Evolutionary conservation across 2,329 filamentous ascomycete genomes (phyloP), one percentile per base, ranked within the genome.

Genomic region (Thielaviopsis punctulata): DNA sequence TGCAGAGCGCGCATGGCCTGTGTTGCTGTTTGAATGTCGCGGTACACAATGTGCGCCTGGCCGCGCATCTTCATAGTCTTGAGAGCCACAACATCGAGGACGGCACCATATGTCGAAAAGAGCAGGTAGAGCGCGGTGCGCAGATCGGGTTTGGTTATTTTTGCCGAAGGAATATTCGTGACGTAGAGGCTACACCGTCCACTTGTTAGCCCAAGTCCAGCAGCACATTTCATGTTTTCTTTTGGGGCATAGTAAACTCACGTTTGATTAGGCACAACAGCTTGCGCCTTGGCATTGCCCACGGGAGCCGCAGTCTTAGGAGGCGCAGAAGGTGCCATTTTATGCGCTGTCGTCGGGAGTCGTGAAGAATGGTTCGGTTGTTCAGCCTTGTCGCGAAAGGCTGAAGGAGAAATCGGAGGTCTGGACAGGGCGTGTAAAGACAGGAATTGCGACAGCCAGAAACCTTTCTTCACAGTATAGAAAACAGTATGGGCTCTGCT

Each of bases 11-110:
- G 75, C 86, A 98, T 86, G 1, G 92, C 92, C 63, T 95, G 87
- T 22, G 89, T 95, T 49, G 88, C 87, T n/a, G 86, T 80, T 59
- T 95, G 84, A 30, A 90, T 73, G 64, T 98, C 90, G 54, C 86
- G 79, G 65, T 88, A 96, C 13, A 92, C 84, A 56, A 98, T 72
- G 62, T 96, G 92, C 56, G 92, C 92, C 68, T 98, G 92, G 2
- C 92, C 92, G 48, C 92, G 83, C 89, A 96, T 95, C 69, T 87
- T 87, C 65, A 75, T 74, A 1, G 86, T 94, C 69, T 88, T 93
- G 60, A 95, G 73, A 25, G 86, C 86, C 48, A 95, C 84, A 19
- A 98, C 79, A 64, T 98, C 92, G 54, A 98, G 77, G 15, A 98
- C 84, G 0, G 87, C 80, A 41, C 92, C 92, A 64, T 95, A 94